A percentile compares a stretch with the other conserved stretches of the same genome.
phyloP scores from a whole-genome alignment of 257 asterid genomes.

The Asclepias syriaca region DNA sequence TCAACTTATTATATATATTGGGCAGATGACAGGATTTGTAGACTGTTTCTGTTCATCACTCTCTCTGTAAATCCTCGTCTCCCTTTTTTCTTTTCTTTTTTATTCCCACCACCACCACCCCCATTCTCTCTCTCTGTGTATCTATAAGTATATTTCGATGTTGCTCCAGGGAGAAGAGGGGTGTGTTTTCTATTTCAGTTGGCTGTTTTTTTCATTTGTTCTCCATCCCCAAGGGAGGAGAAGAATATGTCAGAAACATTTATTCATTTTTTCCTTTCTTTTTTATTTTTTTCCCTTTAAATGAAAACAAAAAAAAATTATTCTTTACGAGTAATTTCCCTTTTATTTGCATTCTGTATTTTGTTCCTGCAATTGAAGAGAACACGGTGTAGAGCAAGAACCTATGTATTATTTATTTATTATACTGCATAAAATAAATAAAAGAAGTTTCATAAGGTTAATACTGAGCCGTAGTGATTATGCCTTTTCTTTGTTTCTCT shows the following conservation, averaged over 20 bases:
- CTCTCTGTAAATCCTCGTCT: conserved; percentile 19
- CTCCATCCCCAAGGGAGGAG: conserved; percentile 25
- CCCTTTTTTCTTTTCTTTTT: neutral
- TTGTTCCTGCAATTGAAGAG: no score
- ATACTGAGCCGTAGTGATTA: no score
- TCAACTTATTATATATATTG: conserved; percentile 10
- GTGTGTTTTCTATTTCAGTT: neutral
- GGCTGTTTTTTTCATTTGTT: neutral
- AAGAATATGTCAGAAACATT: conserved; percentile 6
- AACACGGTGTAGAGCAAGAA: no score
- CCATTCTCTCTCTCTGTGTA: neutral
- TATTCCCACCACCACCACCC: no score
- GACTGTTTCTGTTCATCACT: conserved; percentile 21
- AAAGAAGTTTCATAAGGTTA: no score
- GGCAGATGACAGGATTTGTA: conserved; percentile 9
- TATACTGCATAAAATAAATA: no score
- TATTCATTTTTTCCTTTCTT: neutral
- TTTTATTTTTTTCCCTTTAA: neutral
- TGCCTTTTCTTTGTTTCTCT: no score
- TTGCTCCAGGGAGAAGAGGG: conserved; percentile 43
- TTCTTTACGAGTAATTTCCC: neutral
- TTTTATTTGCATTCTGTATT: neutral
- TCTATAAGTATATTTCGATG: neutral
- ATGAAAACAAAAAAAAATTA: neutral
- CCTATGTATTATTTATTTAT: no score